A percentile compares a stretch with the other conserved stretches of the same genome.
These are phyloP conservation scores for Aspergillus luchuensis DNA, from an alignment of 2,329 filamentous ascomycete species.

Conservation along the genomic window DNA sequence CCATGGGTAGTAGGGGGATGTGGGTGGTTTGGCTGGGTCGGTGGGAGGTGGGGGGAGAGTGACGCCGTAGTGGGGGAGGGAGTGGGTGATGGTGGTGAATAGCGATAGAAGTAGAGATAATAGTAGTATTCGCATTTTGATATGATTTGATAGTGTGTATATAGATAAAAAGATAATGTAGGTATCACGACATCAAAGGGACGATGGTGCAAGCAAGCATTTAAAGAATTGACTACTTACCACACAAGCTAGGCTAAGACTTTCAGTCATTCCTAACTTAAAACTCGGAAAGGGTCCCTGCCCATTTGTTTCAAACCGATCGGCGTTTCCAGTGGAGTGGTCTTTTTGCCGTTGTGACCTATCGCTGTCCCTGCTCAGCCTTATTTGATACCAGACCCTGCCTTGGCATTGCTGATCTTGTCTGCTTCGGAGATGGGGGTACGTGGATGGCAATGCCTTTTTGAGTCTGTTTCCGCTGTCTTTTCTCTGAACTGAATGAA, in stretches of 20 bases:
- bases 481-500: too few relatives aligned
- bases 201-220: background rate
- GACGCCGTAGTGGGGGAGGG: background rate
- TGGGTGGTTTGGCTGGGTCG: background rate
- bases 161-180: background rate
- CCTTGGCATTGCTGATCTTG: background rate
- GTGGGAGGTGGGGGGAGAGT: background rate
- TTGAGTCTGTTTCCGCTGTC: too few relatives aligned
- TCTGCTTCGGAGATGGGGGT: background rate
- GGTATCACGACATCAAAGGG: background rate
- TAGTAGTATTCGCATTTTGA: constrained; percentile 3
- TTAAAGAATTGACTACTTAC: background rate
- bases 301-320: background rate
- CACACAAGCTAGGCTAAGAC: background rate
- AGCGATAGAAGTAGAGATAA: background rate
- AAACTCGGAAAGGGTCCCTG: background rate
- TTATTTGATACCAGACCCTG: background rate
- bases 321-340: background rate
- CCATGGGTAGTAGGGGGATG: background rate
- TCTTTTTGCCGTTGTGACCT: background rate
- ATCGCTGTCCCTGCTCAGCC: background rate
- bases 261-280: background rate
- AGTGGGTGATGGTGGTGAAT: background rate
- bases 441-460: too few relatives aligned
- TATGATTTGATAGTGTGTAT: background rate